Evolutionary conservation across 1,139 yeast species (phyloP).

Genomic region (Taphrina populina): DNA sequence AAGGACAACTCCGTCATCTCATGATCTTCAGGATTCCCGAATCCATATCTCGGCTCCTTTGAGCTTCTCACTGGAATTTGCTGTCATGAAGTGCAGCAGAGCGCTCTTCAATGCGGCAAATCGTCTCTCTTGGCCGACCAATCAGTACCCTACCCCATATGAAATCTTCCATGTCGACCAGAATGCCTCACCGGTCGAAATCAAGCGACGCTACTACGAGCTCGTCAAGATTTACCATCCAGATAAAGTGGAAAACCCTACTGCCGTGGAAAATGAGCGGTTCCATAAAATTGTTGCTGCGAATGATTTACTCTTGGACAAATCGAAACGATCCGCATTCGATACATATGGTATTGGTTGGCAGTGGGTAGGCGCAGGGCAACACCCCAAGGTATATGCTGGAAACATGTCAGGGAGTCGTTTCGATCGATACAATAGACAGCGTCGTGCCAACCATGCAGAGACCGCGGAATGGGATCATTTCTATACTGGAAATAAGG

Average conservation of each 20-base stretch:
- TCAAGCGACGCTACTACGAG: constrained; percentile 60
- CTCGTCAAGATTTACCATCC: constrained; percentile 86
- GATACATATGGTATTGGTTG: constrained; percentile 45
- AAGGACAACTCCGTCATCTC: no score
- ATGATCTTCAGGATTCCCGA: no score
- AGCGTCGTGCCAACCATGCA: constrained; percentile 16
- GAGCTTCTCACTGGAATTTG: no score
- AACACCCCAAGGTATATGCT: constrained; percentile 18
- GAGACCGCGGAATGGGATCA: constrained; percentile 32
- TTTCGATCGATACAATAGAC: constrained; percentile 25
- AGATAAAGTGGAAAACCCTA: constrained; percentile 48
- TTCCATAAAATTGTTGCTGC: constrained; percentile 74
- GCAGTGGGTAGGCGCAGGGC: constrained; percentile 32
- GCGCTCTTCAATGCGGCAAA: constrained; percentile 3
- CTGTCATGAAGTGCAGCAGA: constrained; percentile 10
- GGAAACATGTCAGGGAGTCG: constrained; percentile 20
- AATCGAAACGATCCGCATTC: constrained; percentile 51
- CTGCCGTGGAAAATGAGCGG: constrained; percentile 47
- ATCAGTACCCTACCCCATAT: constrained; percentile 55
- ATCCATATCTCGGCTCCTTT: no score
- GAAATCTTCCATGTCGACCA: constrained; percentile 59
- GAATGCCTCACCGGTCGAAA: constrained; percentile 47
- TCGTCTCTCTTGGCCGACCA: constrained; percentile 18
- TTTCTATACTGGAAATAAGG: constrained; percentile 14
- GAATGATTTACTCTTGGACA: constrained; percentile 65